A percentile compares a stretch with the other conserved stretches of the same genome.
phyloP scores from a whole-genome alignment of 2,329 filamentous ascomycete genomes.

The Aspergillus quadricinctus region DNA sequence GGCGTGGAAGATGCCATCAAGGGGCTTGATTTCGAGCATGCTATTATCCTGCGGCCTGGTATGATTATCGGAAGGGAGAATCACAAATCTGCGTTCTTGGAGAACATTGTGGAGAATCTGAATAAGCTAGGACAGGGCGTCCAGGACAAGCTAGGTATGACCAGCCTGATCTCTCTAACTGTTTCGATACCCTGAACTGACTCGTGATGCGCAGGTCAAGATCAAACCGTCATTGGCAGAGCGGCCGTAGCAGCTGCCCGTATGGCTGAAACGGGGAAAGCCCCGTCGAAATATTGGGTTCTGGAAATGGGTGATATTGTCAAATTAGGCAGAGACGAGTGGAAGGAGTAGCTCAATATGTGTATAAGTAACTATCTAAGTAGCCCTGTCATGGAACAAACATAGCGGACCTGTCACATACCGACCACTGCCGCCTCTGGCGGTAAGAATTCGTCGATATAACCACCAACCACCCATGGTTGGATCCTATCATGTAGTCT shows the following conservation, averaged over 20 bases:
- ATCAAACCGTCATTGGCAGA: constrained; percentile 24
- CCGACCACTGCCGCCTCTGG: too few species aligned
- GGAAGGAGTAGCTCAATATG: constrained; percentile 5
- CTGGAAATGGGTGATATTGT: constrained; percentile 27
- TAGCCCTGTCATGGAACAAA: too few species aligned
- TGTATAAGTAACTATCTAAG: too few species aligned
- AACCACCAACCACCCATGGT: too few species aligned
- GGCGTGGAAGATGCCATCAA: constrained; percentile 35
- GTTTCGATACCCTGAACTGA: constrained; percentile 1
- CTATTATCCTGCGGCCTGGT: constrained; percentile 33
- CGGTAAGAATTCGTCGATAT: too few species aligned
- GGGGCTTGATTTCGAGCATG: constrained; percentile 32
- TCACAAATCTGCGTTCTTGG: constrained; percentile 17
- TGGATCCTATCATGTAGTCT: too few species aligned
- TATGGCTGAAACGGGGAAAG: constrained; percentile 21
- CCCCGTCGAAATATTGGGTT: constrained; percentile 27
- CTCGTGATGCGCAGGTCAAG: constrained; percentile 16
- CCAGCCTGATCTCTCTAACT: neutral
- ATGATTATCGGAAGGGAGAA: constrained; percentile 32
- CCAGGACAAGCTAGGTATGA: constrained; percentile 27
- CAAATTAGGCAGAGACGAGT: constrained; percentile 25
- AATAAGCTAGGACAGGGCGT: constrained; percentile 20
- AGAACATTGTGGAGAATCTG: constrained; percentile 18
- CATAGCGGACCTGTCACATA: too few species aligned
- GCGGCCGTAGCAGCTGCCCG: constrained; percentile 26